Percentiles rank a stretch among this genome's conserved stretches.
These are phyloP conservation scores for Perilla frutescens DNA, from an alignment of 257 asterid species.

Conservation along the genomic window DNA sequence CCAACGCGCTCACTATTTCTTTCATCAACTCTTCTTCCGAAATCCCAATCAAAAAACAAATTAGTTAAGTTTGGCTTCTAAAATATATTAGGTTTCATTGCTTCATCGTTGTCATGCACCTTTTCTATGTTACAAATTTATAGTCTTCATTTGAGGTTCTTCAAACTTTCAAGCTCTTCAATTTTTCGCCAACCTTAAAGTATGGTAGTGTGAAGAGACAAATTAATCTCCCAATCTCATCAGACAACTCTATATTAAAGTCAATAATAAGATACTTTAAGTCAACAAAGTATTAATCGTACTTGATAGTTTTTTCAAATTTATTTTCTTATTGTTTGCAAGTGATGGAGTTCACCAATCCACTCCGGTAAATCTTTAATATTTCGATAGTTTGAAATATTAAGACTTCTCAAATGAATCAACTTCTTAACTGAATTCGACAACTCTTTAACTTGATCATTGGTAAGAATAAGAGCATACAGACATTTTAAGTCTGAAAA, in stretches of 20 bases:
- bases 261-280: neutral
- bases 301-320: constrained; percentile 11
- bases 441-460: neutral
- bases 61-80: neutral
- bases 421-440: neutral
- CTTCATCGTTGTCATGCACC: neutral
- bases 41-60: neutral
- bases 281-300: constrained; percentile 6
- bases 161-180: constrained; percentile 5
- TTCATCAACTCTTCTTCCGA: neutral
- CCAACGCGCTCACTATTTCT: constrained; percentile 2
- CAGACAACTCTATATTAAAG: neutral
- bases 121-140: neutral
- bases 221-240: constrained; percentile 12
- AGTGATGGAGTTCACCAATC: constrained; percentile 24
- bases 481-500: neutral
- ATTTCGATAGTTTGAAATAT: neutral
- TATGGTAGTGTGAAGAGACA: neutral
- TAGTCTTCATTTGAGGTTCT: neutral
- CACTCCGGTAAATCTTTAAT: neutral
- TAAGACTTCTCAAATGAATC: neutral
- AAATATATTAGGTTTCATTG: neutral
- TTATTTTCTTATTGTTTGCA: constrained; percentile 23
- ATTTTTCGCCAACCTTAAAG: neutral
- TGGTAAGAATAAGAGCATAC: neutral